These are phyloP conservation scores for Puccinia coronata DNA, from an alignment of 1,284 basidiomycete genomes.

Conservation along the genomic window DNA sequence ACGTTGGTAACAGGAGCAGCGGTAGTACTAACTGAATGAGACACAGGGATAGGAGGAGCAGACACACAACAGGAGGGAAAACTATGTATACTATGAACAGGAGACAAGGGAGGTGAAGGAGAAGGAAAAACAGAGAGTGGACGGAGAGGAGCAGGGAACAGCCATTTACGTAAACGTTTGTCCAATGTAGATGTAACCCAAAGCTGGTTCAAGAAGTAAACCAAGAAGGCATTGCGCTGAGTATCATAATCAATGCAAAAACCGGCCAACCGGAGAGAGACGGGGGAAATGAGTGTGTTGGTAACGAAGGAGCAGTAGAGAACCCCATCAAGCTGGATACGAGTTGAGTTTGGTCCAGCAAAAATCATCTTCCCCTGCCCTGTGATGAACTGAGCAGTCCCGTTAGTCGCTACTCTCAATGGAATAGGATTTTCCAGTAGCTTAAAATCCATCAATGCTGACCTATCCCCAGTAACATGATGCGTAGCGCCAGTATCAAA, in stretches of 20 bases:
- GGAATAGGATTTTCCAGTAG: not conserved
- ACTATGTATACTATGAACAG: too few relatives aligned
- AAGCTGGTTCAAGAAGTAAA: not conserved
- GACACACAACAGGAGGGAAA: too few relatives aligned
- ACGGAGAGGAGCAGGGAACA: not conserved
- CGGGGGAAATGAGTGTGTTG: not conserved
- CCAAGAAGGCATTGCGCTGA: not conserved
- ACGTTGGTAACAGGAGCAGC: too few relatives aligned
- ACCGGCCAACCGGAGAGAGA: not conserved
- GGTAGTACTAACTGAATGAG: too few relatives aligned
- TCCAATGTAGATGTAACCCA: not conserved
- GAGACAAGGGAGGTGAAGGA: too few relatives aligned
- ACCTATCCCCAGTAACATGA: too few relatives aligned
- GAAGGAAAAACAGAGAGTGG: too few relatives aligned
- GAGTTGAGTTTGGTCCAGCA: not conserved
- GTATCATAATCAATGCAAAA: not conserved
- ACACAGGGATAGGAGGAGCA: too few relatives aligned
- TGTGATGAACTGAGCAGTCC: not conserved
- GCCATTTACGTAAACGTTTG: not conserved
- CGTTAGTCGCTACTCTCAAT: not conserved
- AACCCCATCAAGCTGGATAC: not conserved
- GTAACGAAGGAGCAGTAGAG: not conserved
- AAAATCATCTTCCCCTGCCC: not conserved
- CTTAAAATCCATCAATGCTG: not conserved
- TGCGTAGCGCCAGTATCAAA: slow-evolving; percentile 1